phyloP scores from a whole-genome alignment of 176 grass and related monocot genomes.

The Bonia amplexicaulis region DNA sequence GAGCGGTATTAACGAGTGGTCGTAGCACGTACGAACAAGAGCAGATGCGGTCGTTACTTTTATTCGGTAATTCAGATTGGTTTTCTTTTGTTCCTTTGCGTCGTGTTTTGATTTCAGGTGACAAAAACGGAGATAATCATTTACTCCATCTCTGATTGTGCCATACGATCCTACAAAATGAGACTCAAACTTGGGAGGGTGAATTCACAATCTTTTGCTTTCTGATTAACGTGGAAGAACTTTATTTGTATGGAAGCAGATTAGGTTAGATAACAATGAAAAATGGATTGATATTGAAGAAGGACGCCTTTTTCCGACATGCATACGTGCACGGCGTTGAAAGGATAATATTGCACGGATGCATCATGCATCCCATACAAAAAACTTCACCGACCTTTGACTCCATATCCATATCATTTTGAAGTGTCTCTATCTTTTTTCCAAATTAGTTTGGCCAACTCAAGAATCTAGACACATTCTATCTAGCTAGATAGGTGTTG shows the following conservation, averaged over 20 bases:
- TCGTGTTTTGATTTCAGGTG: too few species aligned
- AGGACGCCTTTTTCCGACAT: background rate
- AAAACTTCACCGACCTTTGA: slow-evolving; percentile 5
- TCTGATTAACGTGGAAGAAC: background rate
- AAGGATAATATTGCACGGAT: background rate
- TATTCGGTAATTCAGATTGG: too few species aligned
- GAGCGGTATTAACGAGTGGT: too few species aligned
- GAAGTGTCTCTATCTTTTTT: background rate
- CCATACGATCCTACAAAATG: too few species aligned
- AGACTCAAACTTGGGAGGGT: too few species aligned
- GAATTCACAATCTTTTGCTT: background rate
- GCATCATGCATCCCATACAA: background rate
- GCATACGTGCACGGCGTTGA: background rate
- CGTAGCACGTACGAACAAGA: too few species aligned
- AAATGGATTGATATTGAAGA: background rate
- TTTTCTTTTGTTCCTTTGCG: too few species aligned
- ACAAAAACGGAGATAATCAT: too few species aligned
- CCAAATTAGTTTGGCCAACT: too few species aligned
- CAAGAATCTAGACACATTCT: background rate
- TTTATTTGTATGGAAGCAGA: background rate
- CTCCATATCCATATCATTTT: background rate
- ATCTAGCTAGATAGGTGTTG: background rate
- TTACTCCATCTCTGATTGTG: too few species aligned
- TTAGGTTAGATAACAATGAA: background rate
- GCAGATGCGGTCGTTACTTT: too few species aligned